Base-by-base conservation (phyloP, 495 filamentous ascomycete genomes). In the Talaromyces adpressus region DNA sequence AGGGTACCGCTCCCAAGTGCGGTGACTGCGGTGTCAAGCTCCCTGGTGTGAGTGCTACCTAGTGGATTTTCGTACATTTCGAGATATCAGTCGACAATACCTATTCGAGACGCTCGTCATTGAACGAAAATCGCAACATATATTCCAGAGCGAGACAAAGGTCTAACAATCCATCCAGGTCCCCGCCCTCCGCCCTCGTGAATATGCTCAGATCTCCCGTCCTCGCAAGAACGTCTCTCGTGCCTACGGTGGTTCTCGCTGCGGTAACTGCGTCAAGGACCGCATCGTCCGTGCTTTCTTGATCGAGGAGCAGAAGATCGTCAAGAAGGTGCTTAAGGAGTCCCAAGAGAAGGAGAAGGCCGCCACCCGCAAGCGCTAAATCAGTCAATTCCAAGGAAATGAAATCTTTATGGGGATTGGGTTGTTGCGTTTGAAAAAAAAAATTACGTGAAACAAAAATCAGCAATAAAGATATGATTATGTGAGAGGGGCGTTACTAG, bases 261-360 rank as follows among this genome's bases (percentile, higher is more conserved):
- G 94, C 84, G 91, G 91, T 70, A 96, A 93, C 84, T 99, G 94
- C 79, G 94, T 98, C 71, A 93, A 93, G 82, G 95, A 99, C 84
- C 85, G 94, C 68, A 87, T 99, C 68, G 90, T 96, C 62, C 90
- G 95, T 67, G 95, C 94, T 53, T 98, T 97, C 88, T 82, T 98
- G 82, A 97, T 98, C 69, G 94, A 98, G 85, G 94, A 99, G 87
- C 94, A 99, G 85, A 98, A 98, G 91, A 97, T 99, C 70, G 95
- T 99, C 81, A 98, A 99, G 91, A 98, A 98, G 90, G 94, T 98
- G 71, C 87, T 96, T 78, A 93, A 95, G 87, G 92, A 97, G 83
- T 89, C 82, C 68, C 90, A 93, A 83, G 79, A 84, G 77, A 96
- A 95, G 90, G 90, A 90, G 82, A 64, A 59, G 39, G 54, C 62